Evolutionary conservation across 2,329 filamentous ascomycete genomes (phyloP).

Genomic region (Clarireedia paspali): DNA sequence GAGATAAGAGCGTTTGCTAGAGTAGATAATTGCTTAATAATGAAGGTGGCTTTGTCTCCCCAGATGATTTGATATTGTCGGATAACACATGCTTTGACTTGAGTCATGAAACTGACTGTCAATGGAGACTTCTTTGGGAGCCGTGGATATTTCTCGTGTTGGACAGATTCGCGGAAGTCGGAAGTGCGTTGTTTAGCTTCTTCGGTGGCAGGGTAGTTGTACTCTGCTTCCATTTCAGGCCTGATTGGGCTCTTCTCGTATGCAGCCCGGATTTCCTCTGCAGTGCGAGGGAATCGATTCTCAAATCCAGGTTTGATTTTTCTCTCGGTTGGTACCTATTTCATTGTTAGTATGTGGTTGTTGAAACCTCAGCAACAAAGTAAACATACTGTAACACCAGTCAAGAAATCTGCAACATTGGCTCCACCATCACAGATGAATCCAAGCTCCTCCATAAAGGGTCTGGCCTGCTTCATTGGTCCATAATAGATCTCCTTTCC

Average conservation of each 20-base stretch:
- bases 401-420: constrained; percentile 59
- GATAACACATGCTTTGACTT: constrained; percentile 47
- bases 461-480: constrained; percentile 46
- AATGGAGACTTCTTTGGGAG: constrained; percentile 47
- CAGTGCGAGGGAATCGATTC: constrained; percentile 38
- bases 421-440: constrained; percentile 55
- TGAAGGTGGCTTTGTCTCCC: constrained; percentile 55
- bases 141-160: constrained; percentile 45
- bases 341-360: not conserved
- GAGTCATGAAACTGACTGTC: constrained; percentile 45
- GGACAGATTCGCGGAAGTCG: constrained; percentile 46
- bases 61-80: constrained; percentile 59
- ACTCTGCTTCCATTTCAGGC: constrained; percentile 44
- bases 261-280: constrained; percentile 35
- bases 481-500: constrained; percentile 62
- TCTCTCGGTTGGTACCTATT: constrained; percentile 48
- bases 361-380: not conserved
- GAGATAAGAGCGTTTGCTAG: constrained; percentile 53
- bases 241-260: constrained; percentile 48
- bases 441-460: constrained; percentile 58
- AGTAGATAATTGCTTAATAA: constrained; percentile 53
- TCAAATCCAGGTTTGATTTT: constrained; percentile 42
- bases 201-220: constrained; percentile 45
- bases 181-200: constrained; percentile 37
- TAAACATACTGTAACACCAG: constrained; percentile 37